These are phyloP conservation scores for Nothopassalora personata DNA, from an alignment of 2,329 filamentous ascomycete genomes.

Conservation along the genomic window DNA sequence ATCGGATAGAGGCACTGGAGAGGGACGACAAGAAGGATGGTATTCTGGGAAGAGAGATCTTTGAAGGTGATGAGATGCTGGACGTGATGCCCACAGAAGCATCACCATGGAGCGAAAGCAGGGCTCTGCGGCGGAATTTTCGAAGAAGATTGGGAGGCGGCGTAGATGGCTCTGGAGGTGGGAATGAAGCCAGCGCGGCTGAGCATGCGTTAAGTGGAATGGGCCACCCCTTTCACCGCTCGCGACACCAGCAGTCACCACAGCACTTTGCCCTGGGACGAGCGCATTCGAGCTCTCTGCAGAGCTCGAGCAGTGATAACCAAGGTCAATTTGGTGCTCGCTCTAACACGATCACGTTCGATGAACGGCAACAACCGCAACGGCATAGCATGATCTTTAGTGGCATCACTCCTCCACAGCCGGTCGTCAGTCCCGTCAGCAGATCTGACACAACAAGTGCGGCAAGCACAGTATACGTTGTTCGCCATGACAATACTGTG, in stretches of 20 bases:
- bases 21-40: constrained; percentile 91
- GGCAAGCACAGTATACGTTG: constrained; percentile 59
- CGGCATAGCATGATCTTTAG: constrained; percentile 6
- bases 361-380: not conserved
- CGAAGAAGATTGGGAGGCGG: constrained; percentile 20
- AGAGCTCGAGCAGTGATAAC: constrained; percentile 11
- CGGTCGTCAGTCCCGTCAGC: constrained; percentile 52
- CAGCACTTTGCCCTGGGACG: constrained; percentile 31
- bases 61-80: constrained; percentile 90
- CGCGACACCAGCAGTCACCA: constrained; percentile 20
- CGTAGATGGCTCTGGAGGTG: constrained; percentile 27
- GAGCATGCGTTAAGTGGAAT: constrained; percentile 25
- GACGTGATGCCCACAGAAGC: constrained; percentile 60
- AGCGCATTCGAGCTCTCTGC: constrained; percentile 26
- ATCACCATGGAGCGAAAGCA: constrained; percentile 46
- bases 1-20: constrained; percentile 86
- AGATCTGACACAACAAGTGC: constrained; percentile 58
- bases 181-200: constrained; percentile 22
- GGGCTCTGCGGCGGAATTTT: constrained; percentile 32
- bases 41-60: constrained; percentile 82
- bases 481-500: constrained; percentile 53
- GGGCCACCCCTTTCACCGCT: constrained; percentile 23
- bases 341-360: constrained; percentile 3
- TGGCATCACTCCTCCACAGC: constrained; percentile 40
- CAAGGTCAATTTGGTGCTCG: not conserved